These are phyloP conservation scores for Daldinia childiae DNA, from an alignment of 495 filamentous ascomycete genomes.

Conservation along the genomic window DNA sequence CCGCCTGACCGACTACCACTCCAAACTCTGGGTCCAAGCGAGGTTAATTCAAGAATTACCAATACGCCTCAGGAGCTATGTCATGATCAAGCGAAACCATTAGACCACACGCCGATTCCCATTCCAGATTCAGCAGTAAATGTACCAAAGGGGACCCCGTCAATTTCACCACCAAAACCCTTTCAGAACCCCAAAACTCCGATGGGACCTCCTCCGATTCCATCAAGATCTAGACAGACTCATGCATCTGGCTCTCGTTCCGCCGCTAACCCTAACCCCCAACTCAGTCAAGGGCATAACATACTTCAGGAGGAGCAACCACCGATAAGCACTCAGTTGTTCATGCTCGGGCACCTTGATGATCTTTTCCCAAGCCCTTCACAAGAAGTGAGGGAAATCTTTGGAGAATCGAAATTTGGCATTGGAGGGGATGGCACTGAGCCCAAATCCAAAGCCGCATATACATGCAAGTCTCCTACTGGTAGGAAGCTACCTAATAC, in stretches of 20 bases:
- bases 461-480: background rate
- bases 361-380: conserved; percentile 60
- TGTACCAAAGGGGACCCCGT: conserved; percentile 2
- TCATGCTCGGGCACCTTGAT: conserved; percentile 57
- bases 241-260: conserved; percentile 12
- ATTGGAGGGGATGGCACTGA: conserved; percentile 1
- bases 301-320: conserved; percentile 14
- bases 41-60: conserved; percentile 7
- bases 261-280: background rate
- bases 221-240: conserved; percentile 36
- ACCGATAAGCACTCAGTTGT: conserved; percentile 55
- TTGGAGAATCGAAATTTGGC: conserved; percentile 44
- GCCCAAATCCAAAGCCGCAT: background rate
- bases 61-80: background rate
- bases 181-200: conserved; percentile 32
- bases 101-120: background rate
- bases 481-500: background rate
- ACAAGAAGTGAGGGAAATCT: conserved; percentile 56
- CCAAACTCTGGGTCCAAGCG: conserved; percentile 4
- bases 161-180: conserved; percentile 8
- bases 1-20: conserved; percentile 17
- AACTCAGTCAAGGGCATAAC: background rate
- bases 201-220: conserved; percentile 36
- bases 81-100: conserved; percentile 8
- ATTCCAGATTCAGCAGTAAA: background rate